Evolutionary conservation across 2,329 filamentous ascomycete genomes (phyloP), one percentile per base, ranked within the genome.

Genomic region (Talaromyces pinophilus): DNA sequence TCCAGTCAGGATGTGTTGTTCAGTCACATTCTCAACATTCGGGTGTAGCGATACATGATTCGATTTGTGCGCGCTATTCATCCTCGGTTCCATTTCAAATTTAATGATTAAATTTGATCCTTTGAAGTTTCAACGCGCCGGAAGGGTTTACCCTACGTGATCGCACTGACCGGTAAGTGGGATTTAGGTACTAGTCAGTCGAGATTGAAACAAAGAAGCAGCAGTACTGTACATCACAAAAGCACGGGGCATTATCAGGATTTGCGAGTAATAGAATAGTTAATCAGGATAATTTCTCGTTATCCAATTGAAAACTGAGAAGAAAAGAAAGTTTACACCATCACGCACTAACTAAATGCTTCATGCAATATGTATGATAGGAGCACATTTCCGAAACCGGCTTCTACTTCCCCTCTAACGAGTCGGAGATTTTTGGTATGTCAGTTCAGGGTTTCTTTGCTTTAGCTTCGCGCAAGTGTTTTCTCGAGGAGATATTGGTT

Each of bases 341-440:
- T 59, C 57, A 59, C 38, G 17, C 57, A 30, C 38, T 59, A 59
- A 59, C 4, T 3, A 46, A 38, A 19, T 57, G 54, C 30, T 25
- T 57, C 33, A 40, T 61, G 59, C 59, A 48, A n/a, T n/a, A 38
- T 61, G 15, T 19, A 48, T 61, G 35, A 19, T 46, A 22, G 28
- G 42, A 61, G 59, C 59, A 61, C 59, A 44, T 60, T 25, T 25
- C 54, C 54, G 33, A 40, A 57, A 57, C 33, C 33, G 33, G 54
- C 33, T 38, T 38, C 2, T 22, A 15, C 19, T 57, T 57, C 33
- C 33, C 54, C 33, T 40, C 19, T 25, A 25, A 57, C n/a, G 54
- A 57, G 54, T 57, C 54, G 33, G 54, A 57, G 33, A 57, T 57
- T 57, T 57, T 38, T 57, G 54, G n/a, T 22, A 38, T 38, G 33